Evolutionary conservation across 2,329 filamentous ascomycete genomes (phyloP).

Genomic region (Sphaerostilbella broomeana): DNA sequence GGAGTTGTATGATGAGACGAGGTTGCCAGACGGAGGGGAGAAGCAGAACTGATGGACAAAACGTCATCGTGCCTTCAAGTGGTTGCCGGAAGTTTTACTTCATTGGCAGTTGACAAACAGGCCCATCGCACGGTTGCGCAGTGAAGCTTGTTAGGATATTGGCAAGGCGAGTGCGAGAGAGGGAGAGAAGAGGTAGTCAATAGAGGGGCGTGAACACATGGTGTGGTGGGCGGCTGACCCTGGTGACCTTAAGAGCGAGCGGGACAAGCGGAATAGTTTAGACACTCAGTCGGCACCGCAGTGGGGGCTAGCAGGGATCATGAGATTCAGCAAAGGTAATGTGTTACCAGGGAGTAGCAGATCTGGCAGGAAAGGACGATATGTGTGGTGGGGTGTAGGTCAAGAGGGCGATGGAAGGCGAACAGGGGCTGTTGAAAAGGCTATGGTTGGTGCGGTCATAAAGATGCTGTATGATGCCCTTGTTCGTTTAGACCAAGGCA

Average conservation of each 20-base stretch:
- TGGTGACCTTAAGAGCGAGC: conserved; percentile 11
- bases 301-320: conserved; percentile 13
- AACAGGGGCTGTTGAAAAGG: too few relatives aligned
- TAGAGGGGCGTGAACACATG: background rate
- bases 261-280: conserved; percentile 3
- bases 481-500: too few relatives aligned
- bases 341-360: conserved; percentile 9
- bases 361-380: conserved; percentile 10
- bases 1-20: background rate
- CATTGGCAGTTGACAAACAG: conserved; percentile 6
- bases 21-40: background rate
- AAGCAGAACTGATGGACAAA: too few relatives aligned
- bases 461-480: too few relatives aligned
- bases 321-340: conserved; percentile 12
- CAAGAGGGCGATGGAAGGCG: background rate
- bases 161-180: conserved; percentile 2
- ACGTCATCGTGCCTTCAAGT: conserved; percentile 4
- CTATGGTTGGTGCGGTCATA: too few relatives aligned
- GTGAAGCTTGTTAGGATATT: conserved; percentile 4
- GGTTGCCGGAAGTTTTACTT: background rate
- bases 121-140: conserved; percentile 8
- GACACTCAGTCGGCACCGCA: conserved; percentile 8
- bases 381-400: background rate
- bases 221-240: conserved; percentile 6
- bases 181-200: conserved; percentile 3